Evolutionary conservation across 768 basidiomycete genomes (phyloP).

Genomic region (Lanmaoa rubissima): DNA sequence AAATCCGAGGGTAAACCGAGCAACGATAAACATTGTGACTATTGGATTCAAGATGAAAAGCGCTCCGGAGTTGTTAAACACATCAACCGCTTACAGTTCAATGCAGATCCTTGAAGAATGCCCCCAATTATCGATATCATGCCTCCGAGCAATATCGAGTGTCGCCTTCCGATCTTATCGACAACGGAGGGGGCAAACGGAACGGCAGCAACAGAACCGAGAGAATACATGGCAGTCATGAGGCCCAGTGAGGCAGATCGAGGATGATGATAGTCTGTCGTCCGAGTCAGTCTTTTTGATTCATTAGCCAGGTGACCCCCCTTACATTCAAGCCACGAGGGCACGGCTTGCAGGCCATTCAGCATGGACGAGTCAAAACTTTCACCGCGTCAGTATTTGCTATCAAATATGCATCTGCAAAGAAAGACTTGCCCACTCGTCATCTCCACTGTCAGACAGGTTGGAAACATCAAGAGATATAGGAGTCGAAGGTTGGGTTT

Average conservation of each 20-base stretch:
- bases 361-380: conserved; percentile 51
- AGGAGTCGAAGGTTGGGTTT: conserved; percentile 57
- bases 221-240: conserved; percentile 57
- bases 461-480: conserved; percentile 55
- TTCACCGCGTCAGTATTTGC: not conserved
- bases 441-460: conserved; percentile 22
- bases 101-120: conserved; percentile 11
- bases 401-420: not conserved
- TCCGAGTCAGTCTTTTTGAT: not conserved
- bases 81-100: conserved; percentile 3
- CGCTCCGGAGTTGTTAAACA: too few relatives aligned
- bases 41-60: not conserved
- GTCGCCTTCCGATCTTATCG: conserved; percentile 10
- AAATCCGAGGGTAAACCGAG: conserved; percentile 1
- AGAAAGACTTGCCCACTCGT: conserved; percentile 16
- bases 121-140: conserved; percentile 4
- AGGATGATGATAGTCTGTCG: conserved; percentile 52
- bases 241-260: conserved; percentile 40
- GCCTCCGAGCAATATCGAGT: conserved; percentile 9
- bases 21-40: conserved; percentile 8
- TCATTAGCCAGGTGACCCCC: not conserved
- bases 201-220: conserved; percentile 52
- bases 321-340: conserved; percentile 55
- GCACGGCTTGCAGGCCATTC: conserved; percentile 59
- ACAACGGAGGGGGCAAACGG: conserved; percentile 33